Percentiles rank a stretch among this genome's conserved stretches.
phyloP scores from a whole-genome alignment of 345 rosid genomes.

The Anacardium occidentale region DNA sequence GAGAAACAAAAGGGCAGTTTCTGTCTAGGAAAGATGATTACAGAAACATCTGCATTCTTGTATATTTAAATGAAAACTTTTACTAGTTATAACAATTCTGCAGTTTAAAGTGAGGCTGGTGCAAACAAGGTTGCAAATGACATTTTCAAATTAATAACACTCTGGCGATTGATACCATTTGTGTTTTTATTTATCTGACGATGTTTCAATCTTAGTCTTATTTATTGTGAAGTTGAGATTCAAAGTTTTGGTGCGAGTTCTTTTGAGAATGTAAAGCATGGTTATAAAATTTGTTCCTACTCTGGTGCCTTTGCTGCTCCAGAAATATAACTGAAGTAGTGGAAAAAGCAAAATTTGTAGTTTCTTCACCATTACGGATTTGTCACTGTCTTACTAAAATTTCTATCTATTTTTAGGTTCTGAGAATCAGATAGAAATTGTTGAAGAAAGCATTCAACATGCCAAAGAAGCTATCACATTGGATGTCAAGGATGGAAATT shows the following conservation, averaged over 20 bases:
- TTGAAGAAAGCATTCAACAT: conserved; percentile 65
- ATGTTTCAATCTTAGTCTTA: background rate
- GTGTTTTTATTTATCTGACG: background rate
- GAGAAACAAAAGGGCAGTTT: background rate
- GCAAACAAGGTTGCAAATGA: background rate
- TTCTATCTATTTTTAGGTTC: conserved; percentile 35
- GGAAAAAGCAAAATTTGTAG: background rate
- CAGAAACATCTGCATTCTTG: background rate
- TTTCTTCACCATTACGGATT: background rate
- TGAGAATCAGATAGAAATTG: conserved; percentile 53
- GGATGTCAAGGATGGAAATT: conserved; percentile 77
- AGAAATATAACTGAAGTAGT: background rate
- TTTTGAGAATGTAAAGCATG: background rate
- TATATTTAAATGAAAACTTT: background rate
- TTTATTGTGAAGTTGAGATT: background rate
- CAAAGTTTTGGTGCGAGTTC: background rate
- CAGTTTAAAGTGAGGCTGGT: background rate
- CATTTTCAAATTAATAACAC: background rate
- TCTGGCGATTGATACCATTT: background rate
- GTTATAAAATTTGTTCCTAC: background rate
- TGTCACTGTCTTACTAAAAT: conserved; percentile 7
- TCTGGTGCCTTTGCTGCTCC: background rate
- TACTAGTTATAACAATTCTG: background rate
- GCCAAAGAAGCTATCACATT: conserved; percentile 70
- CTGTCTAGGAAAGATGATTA: background rate